Conservation (phyloP, 352 stramenopile genomes). For the Plasmopara halstedii region DNA sequence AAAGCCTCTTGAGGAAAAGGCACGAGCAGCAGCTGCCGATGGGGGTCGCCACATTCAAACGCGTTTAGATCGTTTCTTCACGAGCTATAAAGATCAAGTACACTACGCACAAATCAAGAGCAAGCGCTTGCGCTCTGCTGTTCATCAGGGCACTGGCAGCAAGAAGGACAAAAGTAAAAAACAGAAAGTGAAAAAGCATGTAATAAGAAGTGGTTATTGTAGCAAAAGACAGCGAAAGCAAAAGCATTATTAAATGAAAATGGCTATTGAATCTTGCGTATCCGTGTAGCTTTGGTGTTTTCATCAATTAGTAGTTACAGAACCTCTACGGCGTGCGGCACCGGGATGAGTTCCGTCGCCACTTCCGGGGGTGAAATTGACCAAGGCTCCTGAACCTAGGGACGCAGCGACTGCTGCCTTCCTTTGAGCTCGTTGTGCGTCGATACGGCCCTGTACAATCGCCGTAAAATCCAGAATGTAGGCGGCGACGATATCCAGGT, state of each 20-base stretch:
- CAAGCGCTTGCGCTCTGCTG: slow-evolving; percentile 81
- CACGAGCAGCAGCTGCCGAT: slow-evolving; percentile 18
- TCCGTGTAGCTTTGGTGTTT: background rate
- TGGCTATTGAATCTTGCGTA: background rate
- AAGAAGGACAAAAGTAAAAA: slow-evolving; percentile 20
- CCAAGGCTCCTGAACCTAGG: slow-evolving; percentile 5
- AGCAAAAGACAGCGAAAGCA: too few species aligned
- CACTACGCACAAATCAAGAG: slow-evolving; percentile 91
- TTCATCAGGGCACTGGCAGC: slow-evolving; percentile 32
- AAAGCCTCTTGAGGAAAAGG: slow-evolving; percentile 80
- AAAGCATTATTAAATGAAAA: too few species aligned
- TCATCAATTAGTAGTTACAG: too few species aligned
- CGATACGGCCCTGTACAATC: slow-evolving; percentile 65
- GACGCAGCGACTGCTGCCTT: slow-evolving; percentile 30
- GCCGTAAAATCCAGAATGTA: slow-evolving; percentile 92
- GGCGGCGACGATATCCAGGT: slow-evolving; percentile 88
- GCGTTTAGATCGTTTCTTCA: slow-evolving; percentile 94
- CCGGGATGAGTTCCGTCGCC: slow-evolving; percentile 7
- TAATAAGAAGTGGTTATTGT: background rate
- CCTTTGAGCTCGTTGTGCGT: slow-evolving; percentile 66
- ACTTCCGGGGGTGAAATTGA: slow-evolving; percentile 9
- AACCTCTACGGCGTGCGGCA: background rate
- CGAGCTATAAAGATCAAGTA: slow-evolving; percentile 93
- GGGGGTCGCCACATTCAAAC: slow-evolving; percentile 64
- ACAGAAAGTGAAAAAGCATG: slow-evolving; percentile 9